Evolutionary conservation across 768 basidiomycete species (phyloP), one percentile per base, ranked within the genome.

Genomic region (Trametes coccinea): DNA sequence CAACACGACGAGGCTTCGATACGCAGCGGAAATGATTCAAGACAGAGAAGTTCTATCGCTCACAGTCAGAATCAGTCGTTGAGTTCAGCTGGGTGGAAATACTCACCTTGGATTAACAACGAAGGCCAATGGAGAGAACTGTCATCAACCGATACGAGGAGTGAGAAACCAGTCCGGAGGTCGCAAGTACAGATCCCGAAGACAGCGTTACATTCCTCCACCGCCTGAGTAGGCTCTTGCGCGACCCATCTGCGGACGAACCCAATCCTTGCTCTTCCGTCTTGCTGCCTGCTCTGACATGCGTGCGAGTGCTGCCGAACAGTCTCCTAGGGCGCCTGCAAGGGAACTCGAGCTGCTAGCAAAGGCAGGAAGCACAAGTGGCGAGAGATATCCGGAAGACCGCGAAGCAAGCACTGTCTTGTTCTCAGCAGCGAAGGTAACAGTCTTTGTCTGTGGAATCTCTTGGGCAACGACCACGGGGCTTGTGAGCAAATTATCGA

Each of bases 401-500:
- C 29, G 30, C 40, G 33, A 31, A 29, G 39, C 7, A 17, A 29
- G 4, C 9, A 41, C n/a, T 14, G 4, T 9, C 8, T 34, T 13
- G 16, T 31, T 14, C 41, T 43, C 34, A 13, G 45, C n/a, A 22
- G 48, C 62, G 43, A 63, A 63, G 10, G 57, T 43, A 3, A 59
- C 62, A 40, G 56, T 34, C 31, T 50, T 63, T 3, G 14, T 6
- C 10, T 29, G n/a, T 30, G 43, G 29, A 37, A 5, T 31, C 7
- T 50, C 34, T 16, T 6, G n/a, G 9, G 46, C 54, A 27, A 5
- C 41, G 7, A 68, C 51, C 1, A 66, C 61, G 39, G 69, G 62
- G 56, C 66, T 70, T 40, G 67, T 62, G 22, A 72, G 53, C 16
- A 70, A 61, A 40, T 70, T 69, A 37, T 59, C 59, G 11, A 72